Evolutionary conservation across 2,329 filamentous ascomycete genomes (phyloP).

Genomic region (Ceratocystis diversiconidia): DNA sequence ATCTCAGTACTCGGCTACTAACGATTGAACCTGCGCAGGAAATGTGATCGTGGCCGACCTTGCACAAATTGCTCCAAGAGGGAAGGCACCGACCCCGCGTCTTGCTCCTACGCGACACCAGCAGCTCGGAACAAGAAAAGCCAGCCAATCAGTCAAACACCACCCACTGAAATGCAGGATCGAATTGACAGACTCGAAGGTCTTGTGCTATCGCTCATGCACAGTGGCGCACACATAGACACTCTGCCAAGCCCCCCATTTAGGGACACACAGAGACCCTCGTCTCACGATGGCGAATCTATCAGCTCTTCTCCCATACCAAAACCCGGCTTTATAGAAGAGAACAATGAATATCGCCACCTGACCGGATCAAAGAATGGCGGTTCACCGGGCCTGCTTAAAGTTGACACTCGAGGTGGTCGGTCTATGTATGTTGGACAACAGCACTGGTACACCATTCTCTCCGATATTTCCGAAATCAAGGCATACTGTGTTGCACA

Average conservation of each 20-base stretch:
- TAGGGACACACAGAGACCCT: not conserved
- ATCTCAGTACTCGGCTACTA: not conserved
- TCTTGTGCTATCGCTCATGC: slow-evolving; percentile 85
- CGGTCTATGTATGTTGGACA: slow-evolving; percentile 73
- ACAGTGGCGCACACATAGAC: slow-evolving; percentile 52
- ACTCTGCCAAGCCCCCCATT: slow-evolving; percentile 18
- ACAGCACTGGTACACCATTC: slow-evolving; percentile 68
- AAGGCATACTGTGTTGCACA: slow-evolving; percentile 78
- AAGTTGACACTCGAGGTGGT: slow-evolving; percentile 61
- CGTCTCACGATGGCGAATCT: slow-evolving; percentile 4
- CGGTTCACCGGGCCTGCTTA: slow-evolving; percentile 66
- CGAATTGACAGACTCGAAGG: slow-evolving; percentile 91
- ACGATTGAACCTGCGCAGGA: slow-evolving; percentile 34
- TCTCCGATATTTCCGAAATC: slow-evolving; percentile 78
- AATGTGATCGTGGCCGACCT: slow-evolving; percentile 83
- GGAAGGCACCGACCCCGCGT: slow-evolving; percentile 63
- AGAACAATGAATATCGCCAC: slow-evolving; percentile 25
- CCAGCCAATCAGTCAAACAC: slow-evolving; percentile 40
- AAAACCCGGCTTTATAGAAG: not conserved
- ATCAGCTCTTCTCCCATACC: slow-evolving; percentile 4
- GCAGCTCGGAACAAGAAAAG: slow-evolving; percentile 55
- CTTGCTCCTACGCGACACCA: slow-evolving; percentile 73
- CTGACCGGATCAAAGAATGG: slow-evolving; percentile 30
- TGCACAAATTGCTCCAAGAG: slow-evolving; percentile 93
- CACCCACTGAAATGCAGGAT: slow-evolving; percentile 94